Conservation (phyloP, 768 basidiomycete genomes). For the Xerocomellus chrysenteron region DNA sequence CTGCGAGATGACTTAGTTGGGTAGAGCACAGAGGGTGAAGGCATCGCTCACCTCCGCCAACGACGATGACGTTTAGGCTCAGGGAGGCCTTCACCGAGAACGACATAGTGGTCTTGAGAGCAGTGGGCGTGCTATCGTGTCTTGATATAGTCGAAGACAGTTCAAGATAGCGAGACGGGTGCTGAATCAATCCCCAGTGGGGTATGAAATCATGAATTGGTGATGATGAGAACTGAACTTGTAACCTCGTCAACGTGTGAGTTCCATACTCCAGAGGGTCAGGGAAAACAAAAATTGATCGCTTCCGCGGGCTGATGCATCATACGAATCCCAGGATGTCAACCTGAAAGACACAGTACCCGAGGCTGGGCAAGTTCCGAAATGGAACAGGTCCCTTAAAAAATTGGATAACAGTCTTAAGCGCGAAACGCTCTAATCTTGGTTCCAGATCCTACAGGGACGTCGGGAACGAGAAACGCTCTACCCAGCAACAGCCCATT, state of each 20-base stretch:
- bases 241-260: neutral
- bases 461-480: neutral
- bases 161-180: neutral
- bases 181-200: neutral
- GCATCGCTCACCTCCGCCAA: conserved; percentile 19
- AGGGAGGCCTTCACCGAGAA: conserved; percentile 10
- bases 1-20: neutral
- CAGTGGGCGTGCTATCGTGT: neutral
- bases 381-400: neutral
- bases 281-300: neutral
- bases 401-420: neutral
- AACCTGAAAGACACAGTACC: neutral
- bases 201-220: neutral
- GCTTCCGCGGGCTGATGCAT: conserved; percentile 1
- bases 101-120: neutral
- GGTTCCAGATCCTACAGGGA: too few relatives aligned
- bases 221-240: neutral
- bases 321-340: neutral
- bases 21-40: neutral
- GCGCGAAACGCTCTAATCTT: neutral
- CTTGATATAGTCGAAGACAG: neutral
- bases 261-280: neutral
- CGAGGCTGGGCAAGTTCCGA: neutral
- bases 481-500: neutral
- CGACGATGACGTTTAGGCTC: conserved; percentile 13